Evolutionary conservation across 2,329 filamentous ascomycete genomes (phyloP).

Genomic region (Ophiobolus disseminans): DNA sequence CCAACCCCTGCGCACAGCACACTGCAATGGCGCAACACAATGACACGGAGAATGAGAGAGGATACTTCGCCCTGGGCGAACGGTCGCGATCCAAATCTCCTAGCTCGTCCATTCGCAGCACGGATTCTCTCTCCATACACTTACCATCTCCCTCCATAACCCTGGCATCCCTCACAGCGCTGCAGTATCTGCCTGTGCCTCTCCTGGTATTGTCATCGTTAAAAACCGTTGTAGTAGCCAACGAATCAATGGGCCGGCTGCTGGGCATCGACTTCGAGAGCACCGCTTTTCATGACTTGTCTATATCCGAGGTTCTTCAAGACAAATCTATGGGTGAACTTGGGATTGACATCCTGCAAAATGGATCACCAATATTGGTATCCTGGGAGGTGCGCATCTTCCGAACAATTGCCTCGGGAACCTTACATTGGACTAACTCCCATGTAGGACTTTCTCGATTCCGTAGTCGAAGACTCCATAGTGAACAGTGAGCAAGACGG

Average conservation of each 20-base stretch:
- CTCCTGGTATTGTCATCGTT: conserved; percentile 70
- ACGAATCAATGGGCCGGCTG: conserved; percentile 76
- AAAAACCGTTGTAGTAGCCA: conserved; percentile 76
- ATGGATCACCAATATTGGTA: conserved; percentile 63
- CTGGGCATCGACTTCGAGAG: conserved; percentile 63
- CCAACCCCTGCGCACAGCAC: no score
- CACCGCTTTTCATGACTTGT: conserved; percentile 51
- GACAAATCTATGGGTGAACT: conserved; percentile 73
- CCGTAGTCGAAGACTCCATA: conserved; percentile 49
- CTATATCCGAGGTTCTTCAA: conserved; percentile 65
- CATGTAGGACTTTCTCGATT: conserved; percentile 51
- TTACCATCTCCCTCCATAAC: conserved; percentile 37
- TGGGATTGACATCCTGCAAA: conserved; percentile 75
- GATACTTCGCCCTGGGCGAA: conserved; percentile 40
- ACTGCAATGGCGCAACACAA: conserved; percentile 27
- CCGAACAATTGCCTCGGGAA: background rate
- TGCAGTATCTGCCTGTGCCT: conserved; percentile 78
- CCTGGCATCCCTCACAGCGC: conserved; percentile 54
- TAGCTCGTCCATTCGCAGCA: conserved; percentile 37
- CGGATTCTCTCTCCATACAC: conserved; percentile 39
- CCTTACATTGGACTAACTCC: conserved; percentile 15
- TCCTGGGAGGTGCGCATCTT: conserved; percentile 56
- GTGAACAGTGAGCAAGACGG: conserved; percentile 14
- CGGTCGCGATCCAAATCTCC: conserved; percentile 32
- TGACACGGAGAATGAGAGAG: conserved; percentile 16